Percentiles rank a stretch among this genome's conserved stretches.
Conservation (phyloP, 1,139 yeast genomes). For the Suhomyces maxii region DNA sequence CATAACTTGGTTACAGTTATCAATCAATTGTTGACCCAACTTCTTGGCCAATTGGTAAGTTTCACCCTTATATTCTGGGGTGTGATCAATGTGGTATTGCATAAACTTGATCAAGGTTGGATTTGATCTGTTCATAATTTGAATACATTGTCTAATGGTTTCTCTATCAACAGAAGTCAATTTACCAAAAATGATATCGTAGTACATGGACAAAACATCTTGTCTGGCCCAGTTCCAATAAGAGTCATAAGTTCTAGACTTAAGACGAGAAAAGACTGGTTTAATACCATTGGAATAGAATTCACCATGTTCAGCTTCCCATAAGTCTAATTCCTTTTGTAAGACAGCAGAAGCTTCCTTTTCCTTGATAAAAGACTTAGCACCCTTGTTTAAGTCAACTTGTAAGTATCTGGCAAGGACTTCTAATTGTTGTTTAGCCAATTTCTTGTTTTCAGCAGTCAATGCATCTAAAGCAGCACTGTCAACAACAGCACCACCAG, state of each 20-base stretch:
- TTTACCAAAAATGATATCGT: slow-evolving; percentile 92
- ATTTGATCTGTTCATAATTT: slow-evolving; percentile 96
- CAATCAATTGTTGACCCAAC: slow-evolving; percentile 90
- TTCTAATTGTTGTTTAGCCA: slow-evolving; percentile 95
- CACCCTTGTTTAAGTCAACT: slow-evolving; percentile 88
- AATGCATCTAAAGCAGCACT: slow-evolving; percentile 95
- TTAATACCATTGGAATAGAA: slow-evolving; percentile 88
- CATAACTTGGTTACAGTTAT: slow-evolving; percentile 88
- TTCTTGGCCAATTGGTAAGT: slow-evolving; percentile 84
- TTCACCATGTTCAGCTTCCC: slow-evolving; percentile 95
- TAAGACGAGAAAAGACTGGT: slow-evolving; percentile 86
- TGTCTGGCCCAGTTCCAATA: slow-evolving; percentile 99
- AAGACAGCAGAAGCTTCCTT: slow-evolving; percentile 81
- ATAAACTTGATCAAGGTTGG: slow-evolving; percentile 91
- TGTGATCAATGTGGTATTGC: slow-evolving; percentile 95
- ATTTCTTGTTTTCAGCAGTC: slow-evolving; percentile 82
- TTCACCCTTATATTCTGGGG: slow-evolving; percentile 87
- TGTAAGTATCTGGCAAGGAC: slow-evolving; percentile 92
- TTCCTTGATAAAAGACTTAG: slow-evolving; percentile 80
- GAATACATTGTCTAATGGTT: slow-evolving; percentile 93
- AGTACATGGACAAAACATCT: slow-evolving; percentile 90
- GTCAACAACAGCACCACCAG: slow-evolving; percentile 88
- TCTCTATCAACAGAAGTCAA: slow-evolving; percentile 90
- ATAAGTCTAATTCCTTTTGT: slow-evolving; percentile 87
- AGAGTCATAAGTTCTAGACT: slow-evolving; percentile 95